A percentile compares a stretch with the other conserved stretches of the same genome.
Conservation (phyloP, 148 eudicot genomes). For the Silene uniflora region DNA sequence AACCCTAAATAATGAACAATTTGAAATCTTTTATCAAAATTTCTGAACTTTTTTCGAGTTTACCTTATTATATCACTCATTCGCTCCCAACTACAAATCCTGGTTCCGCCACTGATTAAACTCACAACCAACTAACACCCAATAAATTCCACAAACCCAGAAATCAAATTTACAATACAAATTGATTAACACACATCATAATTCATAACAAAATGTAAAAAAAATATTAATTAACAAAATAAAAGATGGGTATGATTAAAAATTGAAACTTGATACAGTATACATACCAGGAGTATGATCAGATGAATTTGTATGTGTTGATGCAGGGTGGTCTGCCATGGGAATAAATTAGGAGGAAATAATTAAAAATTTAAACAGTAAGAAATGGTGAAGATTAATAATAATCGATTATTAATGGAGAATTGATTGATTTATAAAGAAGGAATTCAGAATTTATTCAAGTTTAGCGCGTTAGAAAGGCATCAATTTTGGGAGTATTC, state of each 20-base stretch:
- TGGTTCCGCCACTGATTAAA: background rate
- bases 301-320: background rate
- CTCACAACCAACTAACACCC: background rate
- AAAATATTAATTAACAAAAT: background rate
- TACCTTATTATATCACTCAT: background rate
- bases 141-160: background rate
- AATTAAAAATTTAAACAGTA: background rate
- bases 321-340: constrained; percentile 7
- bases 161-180: background rate
- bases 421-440: too few relatives aligned
- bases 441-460: too few relatives aligned
- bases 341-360: background rate
- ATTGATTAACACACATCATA: background rate
- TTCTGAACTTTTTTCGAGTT: background rate
- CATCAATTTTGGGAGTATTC: too few relatives aligned
- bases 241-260: background rate
- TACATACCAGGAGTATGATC: constrained; percentile 7
- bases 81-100: background rate
- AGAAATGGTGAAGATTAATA: background rate
- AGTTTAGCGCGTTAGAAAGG: too few relatives aligned
- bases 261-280: too few relatives aligned
- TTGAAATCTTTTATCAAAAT: background rate
- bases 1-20: background rate
- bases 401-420: too few relatives aligned
- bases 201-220: background rate